Conservation (phyloP, 495 filamentous ascomycete genomes). For the Geoglossum glabrum region DNA sequence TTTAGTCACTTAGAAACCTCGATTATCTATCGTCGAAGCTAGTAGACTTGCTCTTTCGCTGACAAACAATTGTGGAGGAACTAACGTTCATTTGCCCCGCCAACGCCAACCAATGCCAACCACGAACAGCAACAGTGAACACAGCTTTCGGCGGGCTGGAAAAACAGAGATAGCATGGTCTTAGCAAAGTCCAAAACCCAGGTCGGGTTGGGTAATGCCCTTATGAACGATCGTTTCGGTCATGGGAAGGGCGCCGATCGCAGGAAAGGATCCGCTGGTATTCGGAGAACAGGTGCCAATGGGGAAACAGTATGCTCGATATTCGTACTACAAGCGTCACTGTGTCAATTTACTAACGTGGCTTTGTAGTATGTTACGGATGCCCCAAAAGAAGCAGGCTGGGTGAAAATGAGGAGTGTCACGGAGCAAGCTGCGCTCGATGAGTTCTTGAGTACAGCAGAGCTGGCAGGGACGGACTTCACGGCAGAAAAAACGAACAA, state of each 20-base stretch:
- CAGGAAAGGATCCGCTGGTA: conserved; percentile 34
- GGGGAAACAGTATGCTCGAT: conserved; percentile 25
- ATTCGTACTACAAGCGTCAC: background rate
- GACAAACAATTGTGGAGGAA: background rate
- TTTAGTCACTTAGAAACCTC: background rate
- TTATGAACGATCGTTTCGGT: conserved; percentile 88
- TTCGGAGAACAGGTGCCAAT: conserved; percentile 38
- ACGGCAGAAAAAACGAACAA: conserved; percentile 97
- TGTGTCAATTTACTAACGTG: conserved; percentile 1
- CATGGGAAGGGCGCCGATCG: conserved; percentile 63
- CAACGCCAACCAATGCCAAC: background rate
- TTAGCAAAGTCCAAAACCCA: conserved; percentile 87
- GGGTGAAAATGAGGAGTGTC: conserved; percentile 95
- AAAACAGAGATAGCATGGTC: conserved; percentile 43
- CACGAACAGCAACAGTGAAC: background rate
- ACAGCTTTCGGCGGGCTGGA: background rate
- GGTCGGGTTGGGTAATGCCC: conserved; percentile 76
- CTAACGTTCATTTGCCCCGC: background rate
- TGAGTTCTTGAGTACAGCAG: conserved; percentile 67
- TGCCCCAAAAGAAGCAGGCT: conserved; percentile 46
- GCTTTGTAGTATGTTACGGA: conserved; percentile 42
- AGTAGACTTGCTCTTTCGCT: background rate
- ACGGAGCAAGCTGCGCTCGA: conserved; percentile 94
- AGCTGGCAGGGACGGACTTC: conserved; percentile 94
- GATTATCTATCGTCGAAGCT: background rate